Evolutionary conservation across 2,329 filamentous ascomycete species (phyloP), one percentile per base, ranked within the genome.

Genomic region (Colletotrichum sp.): DNA sequence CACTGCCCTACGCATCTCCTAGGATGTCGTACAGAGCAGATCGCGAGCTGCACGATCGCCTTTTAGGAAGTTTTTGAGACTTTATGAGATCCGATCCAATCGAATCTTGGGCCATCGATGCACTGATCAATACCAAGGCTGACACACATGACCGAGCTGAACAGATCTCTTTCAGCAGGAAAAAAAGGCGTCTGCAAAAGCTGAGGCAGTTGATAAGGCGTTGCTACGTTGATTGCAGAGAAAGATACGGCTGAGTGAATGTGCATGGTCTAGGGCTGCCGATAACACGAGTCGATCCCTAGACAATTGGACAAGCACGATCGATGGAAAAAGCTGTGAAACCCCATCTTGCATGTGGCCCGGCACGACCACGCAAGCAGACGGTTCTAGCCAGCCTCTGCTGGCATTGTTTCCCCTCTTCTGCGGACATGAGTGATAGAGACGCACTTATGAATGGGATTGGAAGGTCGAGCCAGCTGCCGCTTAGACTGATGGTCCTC

Each of bases 261-360:
- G 15, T 16, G 34, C 1, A 38, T 38, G 36, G 6, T 36, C 1
- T 36, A 36, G 36, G 38, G 38, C 38, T 43, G n/a, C 38, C 38
- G 5, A 43, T 6, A 43, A 43, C 2, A 43, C 3, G 2, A 10
- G 38, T n/a, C 4, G 38, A 43, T 10, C 4, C 38, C 6, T n/a
- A 3, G 1, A 43, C 3, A 1, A n/a, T 43, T n/a, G 38, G 38
- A 3, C 3, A 0, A 9, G 38, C 6, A 5, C 2, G 38, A 43
- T 10, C 0, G 16, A 43, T 5, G 38, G 3, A 3, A 43, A 6
- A 43, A n/a, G 3, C 8, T 43, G 38, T 43, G 38, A 43, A 1
- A n/a, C 18, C 38, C 38, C 38, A 43, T n/a, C 38, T 5, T 43
- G 38, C 38, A 10, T 43, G n/a, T 43, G 38, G 38, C 38, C 38